Evolutionary conservation across 495 filamentous ascomycete species (phyloP).

Genomic region (Neurospora sp.): DNA sequence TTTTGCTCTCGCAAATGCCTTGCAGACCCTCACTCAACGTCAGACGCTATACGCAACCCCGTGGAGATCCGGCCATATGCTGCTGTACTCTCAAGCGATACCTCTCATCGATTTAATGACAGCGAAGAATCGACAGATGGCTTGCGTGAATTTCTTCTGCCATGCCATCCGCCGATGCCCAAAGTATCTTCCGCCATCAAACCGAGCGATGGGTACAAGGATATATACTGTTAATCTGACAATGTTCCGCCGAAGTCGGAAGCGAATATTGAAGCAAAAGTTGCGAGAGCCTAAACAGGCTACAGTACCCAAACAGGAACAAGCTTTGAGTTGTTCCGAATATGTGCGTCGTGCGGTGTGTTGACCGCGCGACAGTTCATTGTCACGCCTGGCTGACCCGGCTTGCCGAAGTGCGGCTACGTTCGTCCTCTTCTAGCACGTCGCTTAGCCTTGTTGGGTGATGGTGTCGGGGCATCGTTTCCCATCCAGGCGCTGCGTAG

Average conservation of each 20-base stretch:
- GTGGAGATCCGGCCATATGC: neutral
- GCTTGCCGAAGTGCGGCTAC: slow-evolving; percentile 48
- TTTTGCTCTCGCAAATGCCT: neutral
- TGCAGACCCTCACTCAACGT: neutral
- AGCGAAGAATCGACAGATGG: neutral
- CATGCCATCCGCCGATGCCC: neutral
- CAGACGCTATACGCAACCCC: neutral
- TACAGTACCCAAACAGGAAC: neutral
- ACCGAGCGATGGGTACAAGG: neutral
- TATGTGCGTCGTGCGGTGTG: neutral
- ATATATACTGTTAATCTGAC: neutral
- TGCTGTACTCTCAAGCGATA: neutral
- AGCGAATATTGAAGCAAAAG: neutral
- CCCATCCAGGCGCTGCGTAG: slow-evolving; percentile 67
- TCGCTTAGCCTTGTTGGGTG: slow-evolving; percentile 92
- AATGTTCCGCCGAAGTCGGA: neutral
- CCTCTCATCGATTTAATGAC: neutral
- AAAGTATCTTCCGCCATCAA: neutral
- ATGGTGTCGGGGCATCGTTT: slow-evolving; percentile 74
- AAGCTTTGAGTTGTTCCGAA: neutral
- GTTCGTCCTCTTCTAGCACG: slow-evolving; percentile 78
- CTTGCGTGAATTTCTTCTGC: neutral
- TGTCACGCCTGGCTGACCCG: slow-evolving; percentile 34
- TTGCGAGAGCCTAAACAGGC: neutral
- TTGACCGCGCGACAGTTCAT: neutral